phyloP scores from a whole-genome alignment of 805 yeast species.

The Candida verbasci region DNA sequence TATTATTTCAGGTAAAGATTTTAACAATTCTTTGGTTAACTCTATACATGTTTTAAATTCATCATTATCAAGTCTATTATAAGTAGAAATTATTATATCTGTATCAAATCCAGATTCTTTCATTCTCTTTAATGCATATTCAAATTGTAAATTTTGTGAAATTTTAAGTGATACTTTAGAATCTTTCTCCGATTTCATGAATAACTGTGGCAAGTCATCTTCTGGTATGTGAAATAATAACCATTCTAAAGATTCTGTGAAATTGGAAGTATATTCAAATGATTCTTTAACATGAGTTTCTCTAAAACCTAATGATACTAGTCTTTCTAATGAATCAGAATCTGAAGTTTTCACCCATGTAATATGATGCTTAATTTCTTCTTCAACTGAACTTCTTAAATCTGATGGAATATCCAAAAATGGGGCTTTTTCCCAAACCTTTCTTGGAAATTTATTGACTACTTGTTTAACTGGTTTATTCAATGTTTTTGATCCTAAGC shows the following conservation, averaged over 20 bases:
- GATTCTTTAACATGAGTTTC: conserved; percentile 69
- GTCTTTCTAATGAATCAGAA: conserved; percentile 10
- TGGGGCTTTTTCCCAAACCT: conserved; percentile 69
- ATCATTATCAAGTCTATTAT: conserved; percentile 38
- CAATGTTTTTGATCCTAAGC: conserved; percentile 30
- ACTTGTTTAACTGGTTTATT: not conserved
- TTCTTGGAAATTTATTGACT: conserved; percentile 37
- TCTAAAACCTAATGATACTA: conserved; percentile 58
- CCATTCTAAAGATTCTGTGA: conserved; percentile 64
- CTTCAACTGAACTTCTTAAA: conserved; percentile 59
- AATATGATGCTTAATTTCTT: conserved; percentile 52
- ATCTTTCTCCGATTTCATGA: conserved; percentile 54
- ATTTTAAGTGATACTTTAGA: conserved; percentile 54
- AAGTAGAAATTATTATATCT: conserved; percentile 52
- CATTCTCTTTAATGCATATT: conserved; percentile 55
- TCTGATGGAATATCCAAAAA: conserved; percentile 65
- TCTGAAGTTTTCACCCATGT: conserved; percentile 42
- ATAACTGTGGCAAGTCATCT: conserved; percentile 77
- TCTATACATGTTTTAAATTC: conserved; percentile 49
- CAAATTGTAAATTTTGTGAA: conserved; percentile 50
- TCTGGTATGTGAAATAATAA: conserved; percentile 87
- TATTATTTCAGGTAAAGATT: conserved; percentile 8
- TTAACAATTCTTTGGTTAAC: conserved; percentile 29
- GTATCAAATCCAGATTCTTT: conserved; percentile 66
- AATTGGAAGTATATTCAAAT: conserved; percentile 47